Percentiles rank a stretch among this genome's conserved stretches.
Conservation (phyloP, 2,329 filamentous ascomycete genomes). For the Talaromyces sp. region DNA sequence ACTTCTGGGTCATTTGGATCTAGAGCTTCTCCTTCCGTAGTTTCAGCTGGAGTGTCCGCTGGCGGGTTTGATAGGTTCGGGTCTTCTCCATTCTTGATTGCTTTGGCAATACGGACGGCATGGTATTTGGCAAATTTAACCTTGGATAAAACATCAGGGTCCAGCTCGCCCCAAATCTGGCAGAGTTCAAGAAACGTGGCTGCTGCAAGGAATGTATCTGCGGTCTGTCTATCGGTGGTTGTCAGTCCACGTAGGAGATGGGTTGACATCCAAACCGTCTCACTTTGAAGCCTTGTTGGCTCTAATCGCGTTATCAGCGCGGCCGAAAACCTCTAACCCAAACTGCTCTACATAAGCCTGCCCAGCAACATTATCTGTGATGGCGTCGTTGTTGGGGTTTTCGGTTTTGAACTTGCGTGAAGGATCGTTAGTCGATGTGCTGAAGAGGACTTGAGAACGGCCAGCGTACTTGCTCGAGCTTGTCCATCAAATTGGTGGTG, state of each 20-base stretch:
- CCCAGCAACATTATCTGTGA: conserved; percentile 77
- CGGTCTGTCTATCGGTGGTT: conserved; percentile 64
- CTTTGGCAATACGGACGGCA: conserved; percentile 81
- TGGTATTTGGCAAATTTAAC: conserved; percentile 98
- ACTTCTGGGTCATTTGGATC: conserved; percentile 63
- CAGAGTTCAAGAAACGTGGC: conserved; percentile 87
- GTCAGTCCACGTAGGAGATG: neutral
- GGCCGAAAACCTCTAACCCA: conserved; percentile 77
- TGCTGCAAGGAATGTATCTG: conserved; percentile 87
- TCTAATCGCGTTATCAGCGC: conserved; percentile 75
- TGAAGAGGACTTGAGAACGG: neutral
- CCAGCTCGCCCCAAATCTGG: conserved; percentile 72
- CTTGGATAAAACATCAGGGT: conserved; percentile 73
- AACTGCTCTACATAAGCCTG: conserved; percentile 95
- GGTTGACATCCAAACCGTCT: conserved; percentile 9
- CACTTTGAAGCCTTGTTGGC: conserved; percentile 79
- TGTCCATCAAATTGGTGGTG: conserved; percentile 82
- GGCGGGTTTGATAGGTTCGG: conserved; percentile 87
- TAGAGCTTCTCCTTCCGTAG: conserved; percentile 39
- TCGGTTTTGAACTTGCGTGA: conserved; percentile 61
- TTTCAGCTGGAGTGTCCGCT: conserved; percentile 48
- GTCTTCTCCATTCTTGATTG: conserved; percentile 83
- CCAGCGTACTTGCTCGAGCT: conserved; percentile 65
- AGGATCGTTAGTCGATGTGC: conserved; percentile 1
- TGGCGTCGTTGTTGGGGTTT: conserved; percentile 71